Conservation (phyloP, 169 alveolate genomes). For the Plasmodium fragile region DNA sequence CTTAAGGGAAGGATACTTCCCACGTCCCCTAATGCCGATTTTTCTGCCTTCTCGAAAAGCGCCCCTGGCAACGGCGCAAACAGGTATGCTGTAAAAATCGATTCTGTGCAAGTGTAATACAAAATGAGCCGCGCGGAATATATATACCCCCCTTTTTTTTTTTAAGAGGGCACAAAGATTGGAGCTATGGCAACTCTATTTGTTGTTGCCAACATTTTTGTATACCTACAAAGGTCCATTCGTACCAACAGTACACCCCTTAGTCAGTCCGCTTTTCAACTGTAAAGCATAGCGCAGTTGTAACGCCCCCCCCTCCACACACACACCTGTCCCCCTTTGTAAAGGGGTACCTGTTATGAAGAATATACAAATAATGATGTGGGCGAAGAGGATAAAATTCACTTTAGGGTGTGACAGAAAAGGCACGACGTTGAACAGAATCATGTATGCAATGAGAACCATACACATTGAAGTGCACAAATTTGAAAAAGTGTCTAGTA, state of each 20-base stretch:
- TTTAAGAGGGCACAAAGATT: neutral
- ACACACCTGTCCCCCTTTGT: neutral
- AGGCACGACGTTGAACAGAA: neutral
- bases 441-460: neutral
- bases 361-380: neutral
- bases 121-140: neutral
- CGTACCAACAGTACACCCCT: neutral
- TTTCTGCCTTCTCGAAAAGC: neutral
- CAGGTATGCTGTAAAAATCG: neutral
- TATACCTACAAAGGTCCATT: neutral
- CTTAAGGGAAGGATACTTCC: neutral
- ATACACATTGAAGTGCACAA: conserved; percentile 12
- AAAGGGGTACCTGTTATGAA: neutral
- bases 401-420: neutral
- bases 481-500: conserved; percentile 20
- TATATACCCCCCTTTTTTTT: neutral
- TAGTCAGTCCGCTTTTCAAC: neutral
- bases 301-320: neutral
- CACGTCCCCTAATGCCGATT: neutral
- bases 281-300: neutral
- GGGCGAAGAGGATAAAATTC: neutral
- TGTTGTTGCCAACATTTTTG: neutral
- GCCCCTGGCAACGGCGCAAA: neutral
- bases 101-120: neutral
- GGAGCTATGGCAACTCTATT: neutral